Percentiles rank a stretch among this genome's conserved stretches.
phyloP scores from a whole-genome alignment of 345 rosid species.

The Rhodamnia rubescens region DNA sequence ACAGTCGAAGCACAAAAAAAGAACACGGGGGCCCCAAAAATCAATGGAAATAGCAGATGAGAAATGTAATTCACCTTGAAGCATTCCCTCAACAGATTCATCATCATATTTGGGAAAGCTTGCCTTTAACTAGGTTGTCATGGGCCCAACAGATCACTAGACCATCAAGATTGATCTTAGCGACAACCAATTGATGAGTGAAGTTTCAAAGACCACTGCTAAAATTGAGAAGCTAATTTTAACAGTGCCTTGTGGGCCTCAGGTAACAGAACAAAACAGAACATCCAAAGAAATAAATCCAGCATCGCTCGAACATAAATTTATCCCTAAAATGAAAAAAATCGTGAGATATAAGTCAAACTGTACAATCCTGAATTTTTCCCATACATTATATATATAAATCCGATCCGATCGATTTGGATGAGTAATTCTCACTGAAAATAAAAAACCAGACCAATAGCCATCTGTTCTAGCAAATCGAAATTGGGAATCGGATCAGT shows the following conservation, averaged over 20 bases:
- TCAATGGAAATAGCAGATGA: background rate
- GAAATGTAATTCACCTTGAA: background rate
- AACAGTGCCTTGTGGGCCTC: background rate
- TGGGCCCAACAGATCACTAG: conserved; percentile 11
- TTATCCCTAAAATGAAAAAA: background rate
- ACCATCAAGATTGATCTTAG: conserved; percentile 8
- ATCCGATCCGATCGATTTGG: accelerated
- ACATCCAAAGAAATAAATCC: background rate
- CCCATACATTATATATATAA: no score
- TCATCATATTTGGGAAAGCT: background rate
- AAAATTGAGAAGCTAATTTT: background rate
- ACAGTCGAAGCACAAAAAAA: background rate
- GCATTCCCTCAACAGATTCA: background rate
- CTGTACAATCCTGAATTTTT: background rate
- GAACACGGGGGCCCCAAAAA: background rate
- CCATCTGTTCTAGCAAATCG: no score
- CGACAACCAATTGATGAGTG: background rate
- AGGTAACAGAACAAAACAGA: background rate
- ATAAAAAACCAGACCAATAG: no score
- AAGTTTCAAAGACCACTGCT: background rate
- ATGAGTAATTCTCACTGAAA: accelerated
- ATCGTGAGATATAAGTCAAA: background rate
- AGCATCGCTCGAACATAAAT: background rate
- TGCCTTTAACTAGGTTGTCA: background rate
- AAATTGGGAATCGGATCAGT: accelerated